Base-by-base conservation (phyloP, 2,329 filamentous ascomycete species). In the Fusarium tjaetaba region DNA sequence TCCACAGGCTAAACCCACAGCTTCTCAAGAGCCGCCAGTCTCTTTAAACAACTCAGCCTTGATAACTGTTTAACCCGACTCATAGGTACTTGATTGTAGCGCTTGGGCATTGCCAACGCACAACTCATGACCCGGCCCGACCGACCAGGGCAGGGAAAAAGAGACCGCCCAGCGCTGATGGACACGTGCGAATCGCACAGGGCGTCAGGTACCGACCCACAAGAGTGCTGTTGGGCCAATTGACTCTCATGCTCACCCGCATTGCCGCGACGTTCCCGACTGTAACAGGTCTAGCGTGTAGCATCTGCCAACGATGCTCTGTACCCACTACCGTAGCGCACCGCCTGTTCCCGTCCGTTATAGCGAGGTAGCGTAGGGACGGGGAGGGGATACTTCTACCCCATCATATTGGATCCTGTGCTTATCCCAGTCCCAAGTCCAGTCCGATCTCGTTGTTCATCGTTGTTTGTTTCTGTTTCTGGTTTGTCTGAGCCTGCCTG, bases 171-270 rank as follows among this genome's bases (percentile, higher is more conserved):
- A 36, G 32, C 32, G 59, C 48, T 71, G 71, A 56, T 49, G 68
- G 71, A 74, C 72, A 74, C 72, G 72, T 74, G 72, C 72, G 68
- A 74, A 74, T 74, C 68, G 69, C 65, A 75, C 65, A 70, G 72
- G 74, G 71, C 73, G 48, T 71, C 71, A 75, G 70, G 65, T 76
- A 75, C 73, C 70, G 60, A 61, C 62, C 69, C 65, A 61, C 34
- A 61, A 18, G 36, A 38, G 39, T 42, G 32, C 26, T 26, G 61
- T 24, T 62, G 32, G 43, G 26, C 72, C 72, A 75, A 75, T 74
- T 34, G 63, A 15, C 46, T 66, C 53, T 64, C 70, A 61, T 56
- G 49, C 53, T 75, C 58, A 53, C 67, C 70, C 72, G 67, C 72
- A 73, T 71, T 75, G 68, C 73, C 73, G 72, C 72, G 61, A 65